Evolutionary conservation across 1,139 yeast genomes (phyloP), one percentile per base, ranked within the genome.

Genomic region (Sugiyamaella grinbergsii): DNA sequence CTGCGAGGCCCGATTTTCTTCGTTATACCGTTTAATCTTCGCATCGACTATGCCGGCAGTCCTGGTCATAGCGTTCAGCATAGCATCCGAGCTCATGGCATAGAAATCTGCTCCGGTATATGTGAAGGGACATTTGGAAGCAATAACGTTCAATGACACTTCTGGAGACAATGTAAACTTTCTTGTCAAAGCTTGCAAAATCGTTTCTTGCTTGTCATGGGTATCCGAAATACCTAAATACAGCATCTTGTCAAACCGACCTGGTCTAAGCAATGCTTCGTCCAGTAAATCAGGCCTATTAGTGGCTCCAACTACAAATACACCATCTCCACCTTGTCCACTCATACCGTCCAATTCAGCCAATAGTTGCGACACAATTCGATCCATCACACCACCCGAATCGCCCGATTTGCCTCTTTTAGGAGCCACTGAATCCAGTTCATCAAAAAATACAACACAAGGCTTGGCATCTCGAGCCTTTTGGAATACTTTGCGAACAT

Each of bases 341-440:
- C 94, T 85, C 97, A 91, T 91, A 34, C 98, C 98, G 65, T 93
- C 98, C 44, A 93, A 74, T 67, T 93, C 98, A 0, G 98, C 96
- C 46, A 93, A 74, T 45, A 93, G 73, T 68, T 93, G 98, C 0
- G 97, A 90, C 0, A 93, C 98, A 59, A 93, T 93, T 69, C 98
- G 79, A 67, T 93, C 98, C 98, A 91, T 91, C 4, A 91, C 98
- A 57, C 98, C 98, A 20, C 98, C 98, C 1, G 97, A 89, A 68
- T 93, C 98, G 29, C 98, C 98, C 65, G 91, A 97, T 66, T 93
- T 91, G 38, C 98, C 98, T 72, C 98, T 82, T 67, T 93, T 91
- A 0, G 98, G 98, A 0, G 98, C 45, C 1, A 91, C 96, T 1
- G 97, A 90, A 71, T 93, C 98, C 70, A 93, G 78, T 69, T 93